Evolutionary conservation across 768 basidiomycete species (phyloP).

Genomic region (Russula olivacea): DNA sequence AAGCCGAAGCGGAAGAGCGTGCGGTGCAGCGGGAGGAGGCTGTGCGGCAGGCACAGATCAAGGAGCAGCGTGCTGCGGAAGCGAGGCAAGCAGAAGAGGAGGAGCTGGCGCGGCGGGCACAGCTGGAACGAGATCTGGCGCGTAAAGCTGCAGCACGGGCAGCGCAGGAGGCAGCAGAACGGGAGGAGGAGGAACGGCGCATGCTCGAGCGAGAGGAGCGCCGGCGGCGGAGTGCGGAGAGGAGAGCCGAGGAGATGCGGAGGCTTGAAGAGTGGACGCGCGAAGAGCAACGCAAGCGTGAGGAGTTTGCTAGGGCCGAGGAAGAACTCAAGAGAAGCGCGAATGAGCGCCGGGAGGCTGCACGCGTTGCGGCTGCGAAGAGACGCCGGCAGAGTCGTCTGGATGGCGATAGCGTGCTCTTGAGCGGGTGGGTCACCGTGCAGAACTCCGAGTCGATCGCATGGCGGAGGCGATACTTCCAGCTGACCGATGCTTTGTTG

Average conservation of each 20-base stretch:
- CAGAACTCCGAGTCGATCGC: constrained; percentile 16
- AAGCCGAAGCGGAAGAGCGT: constrained; percentile 3
- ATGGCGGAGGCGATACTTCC: constrained; percentile 24
- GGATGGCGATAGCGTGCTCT: constrained; percentile 2
- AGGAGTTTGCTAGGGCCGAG: constrained; percentile 13
- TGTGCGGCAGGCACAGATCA: constrained; percentile 16
- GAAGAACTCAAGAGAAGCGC: constrained; percentile 13
- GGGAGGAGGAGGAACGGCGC: constrained; percentile 11
- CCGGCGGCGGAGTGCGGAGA: constrained; percentile 14
- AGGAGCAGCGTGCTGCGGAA: constrained; percentile 16
- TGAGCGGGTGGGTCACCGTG: constrained; percentile 24
- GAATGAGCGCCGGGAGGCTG: constrained; percentile 5
- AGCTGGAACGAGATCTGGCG: constrained; percentile 16
- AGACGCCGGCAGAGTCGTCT: constrained; percentile 16
- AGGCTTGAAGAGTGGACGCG: constrained; percentile 13
- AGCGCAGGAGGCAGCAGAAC: constrained; percentile 14
- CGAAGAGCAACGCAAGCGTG: constrained; percentile 6
- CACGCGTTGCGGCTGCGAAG: constrained; percentile 13
- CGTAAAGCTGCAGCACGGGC: constrained; percentile 2
- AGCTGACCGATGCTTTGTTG: constrained; percentile 14
- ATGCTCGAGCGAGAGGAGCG: constrained; percentile 16
- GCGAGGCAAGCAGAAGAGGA: constrained; percentile 9
- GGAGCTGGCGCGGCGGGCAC: constrained; percentile 4
- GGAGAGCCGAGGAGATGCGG: constrained; percentile 4
- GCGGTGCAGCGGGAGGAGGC: constrained; percentile 7